Evolutionary conservation across 2,329 filamentous ascomycete genomes (phyloP).

Genomic region (Diaporthe destruens): DNA sequence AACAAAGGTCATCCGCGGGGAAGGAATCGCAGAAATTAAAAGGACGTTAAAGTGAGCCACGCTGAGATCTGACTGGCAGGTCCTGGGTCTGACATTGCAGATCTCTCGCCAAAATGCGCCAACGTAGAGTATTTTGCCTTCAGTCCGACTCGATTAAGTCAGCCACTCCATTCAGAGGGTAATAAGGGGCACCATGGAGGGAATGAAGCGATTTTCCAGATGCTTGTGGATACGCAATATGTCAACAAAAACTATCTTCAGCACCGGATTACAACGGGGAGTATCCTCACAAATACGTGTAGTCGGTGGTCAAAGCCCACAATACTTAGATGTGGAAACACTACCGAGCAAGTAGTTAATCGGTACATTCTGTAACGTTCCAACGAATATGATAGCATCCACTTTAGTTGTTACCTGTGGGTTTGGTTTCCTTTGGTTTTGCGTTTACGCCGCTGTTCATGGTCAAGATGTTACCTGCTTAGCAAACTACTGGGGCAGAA

Average conservation of each 20-base stretch:
- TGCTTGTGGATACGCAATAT: neutral
- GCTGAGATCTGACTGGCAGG: slow-evolving; percentile 10
- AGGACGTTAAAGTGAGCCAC: neutral
- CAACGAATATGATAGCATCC: neutral
- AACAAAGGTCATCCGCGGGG: slow-evolving; percentile 2
- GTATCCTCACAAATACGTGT: neutral
- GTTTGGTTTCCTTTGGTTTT: slow-evolving; percentile 2
- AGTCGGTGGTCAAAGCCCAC: slow-evolving; percentile 3
- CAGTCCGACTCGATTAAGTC: neutral
- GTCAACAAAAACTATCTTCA: neutral
- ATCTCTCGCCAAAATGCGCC: neutral
- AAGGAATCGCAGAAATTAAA: neutral
- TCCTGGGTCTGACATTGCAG: slow-evolving; percentile 13
- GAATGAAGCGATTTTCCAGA: neutral
- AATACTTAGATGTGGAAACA: neutral
- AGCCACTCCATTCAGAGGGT: neutral
- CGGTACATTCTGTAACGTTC: neutral
- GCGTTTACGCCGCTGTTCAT: neutral
- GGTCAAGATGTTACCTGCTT: no score
- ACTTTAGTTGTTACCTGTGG: neutral
- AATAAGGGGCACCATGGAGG: neutral
- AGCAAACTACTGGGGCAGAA: no score
- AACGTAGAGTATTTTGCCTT: neutral
- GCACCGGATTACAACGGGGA: neutral
- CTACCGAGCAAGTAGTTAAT: neutral